phyloP scores from a whole-genome alignment of 495 filamentous ascomycete genomes.

The Jackrogersella minutella region DNA sequence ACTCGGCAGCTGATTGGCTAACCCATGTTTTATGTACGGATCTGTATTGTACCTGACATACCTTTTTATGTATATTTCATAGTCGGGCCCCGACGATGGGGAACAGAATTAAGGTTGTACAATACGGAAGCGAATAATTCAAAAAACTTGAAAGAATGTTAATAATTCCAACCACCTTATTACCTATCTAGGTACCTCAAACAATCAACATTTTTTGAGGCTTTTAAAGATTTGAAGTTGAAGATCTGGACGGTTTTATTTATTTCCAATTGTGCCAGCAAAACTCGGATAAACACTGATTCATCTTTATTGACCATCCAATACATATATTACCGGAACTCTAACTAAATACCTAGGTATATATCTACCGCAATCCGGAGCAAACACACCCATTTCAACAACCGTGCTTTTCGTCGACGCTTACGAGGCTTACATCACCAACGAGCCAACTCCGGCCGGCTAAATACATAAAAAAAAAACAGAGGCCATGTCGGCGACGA shows the following conservation, averaged over 20 bases:
- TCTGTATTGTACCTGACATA: constrained; percentile 2
- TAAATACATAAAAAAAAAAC: constrained; percentile 17
- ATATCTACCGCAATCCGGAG: not conserved
- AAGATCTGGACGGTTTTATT: not conserved
- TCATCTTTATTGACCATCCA: constrained; percentile 1
- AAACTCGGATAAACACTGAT: not conserved
- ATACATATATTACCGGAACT: not conserved
- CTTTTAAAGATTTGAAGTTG: no score
- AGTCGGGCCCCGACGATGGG: constrained; percentile 4
- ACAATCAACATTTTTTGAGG: no score
- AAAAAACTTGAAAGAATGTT: constrained; percentile 1
- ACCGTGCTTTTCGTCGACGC: no score
- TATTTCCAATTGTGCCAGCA: not conserved
- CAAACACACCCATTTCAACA: constrained; percentile 5
- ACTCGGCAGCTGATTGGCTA: constrained; percentile 33
- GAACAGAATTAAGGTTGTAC: constrained; percentile 2
- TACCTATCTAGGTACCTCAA: no score
- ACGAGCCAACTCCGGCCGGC: not conserved
- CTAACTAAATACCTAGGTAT: not conserved
- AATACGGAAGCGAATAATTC: not conserved
- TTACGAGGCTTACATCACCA: not conserved
- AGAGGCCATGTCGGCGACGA: constrained; percentile 37
- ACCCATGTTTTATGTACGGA: not conserved
- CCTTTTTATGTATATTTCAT: constrained; percentile 3
- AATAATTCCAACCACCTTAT: constrained; percentile 24